Evolutionary conservation across 805 yeast genomes (phyloP).

Genomic region (Lipomyces chichibuensis): DNA sequence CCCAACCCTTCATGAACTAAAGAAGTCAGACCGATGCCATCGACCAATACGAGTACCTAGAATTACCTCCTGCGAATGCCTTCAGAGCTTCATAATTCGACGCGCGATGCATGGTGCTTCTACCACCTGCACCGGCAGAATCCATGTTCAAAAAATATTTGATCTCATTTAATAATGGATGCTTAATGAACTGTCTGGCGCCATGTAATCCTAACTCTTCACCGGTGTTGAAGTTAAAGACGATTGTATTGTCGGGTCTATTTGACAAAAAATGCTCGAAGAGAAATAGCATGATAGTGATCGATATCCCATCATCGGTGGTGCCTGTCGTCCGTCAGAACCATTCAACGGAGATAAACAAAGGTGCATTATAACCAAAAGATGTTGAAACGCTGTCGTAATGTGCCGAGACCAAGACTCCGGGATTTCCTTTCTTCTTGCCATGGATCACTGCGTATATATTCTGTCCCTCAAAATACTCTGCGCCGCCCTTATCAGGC

Average conservation of each 20-base stretch:
- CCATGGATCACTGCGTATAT: conserved; percentile 75
- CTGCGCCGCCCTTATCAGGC: conserved; percentile 38
- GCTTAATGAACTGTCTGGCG: conserved; percentile 70
- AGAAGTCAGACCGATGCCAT: background rate
- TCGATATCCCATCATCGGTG: conserved; percentile 65
- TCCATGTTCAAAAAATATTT: conserved; percentile 75
- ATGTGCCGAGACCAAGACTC: conserved; percentile 78
- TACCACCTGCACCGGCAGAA: conserved; percentile 92
- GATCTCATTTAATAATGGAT: conserved; percentile 69
- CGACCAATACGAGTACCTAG: background rate
- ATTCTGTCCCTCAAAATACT: conserved; percentile 78
- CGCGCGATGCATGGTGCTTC: conserved; percentile 80
- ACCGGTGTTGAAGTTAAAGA: conserved; percentile 84
- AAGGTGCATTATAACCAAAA: conserved; percentile 52
- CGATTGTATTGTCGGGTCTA: conserved; percentile 65
- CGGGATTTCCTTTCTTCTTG: conserved; percentile 56
- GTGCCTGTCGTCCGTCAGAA: conserved; percentile 43
- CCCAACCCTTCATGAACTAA: conserved; percentile 14
- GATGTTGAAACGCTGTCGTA: conserved; percentile 87
- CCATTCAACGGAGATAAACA: background rate
- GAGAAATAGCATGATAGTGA: conserved; percentile 31
- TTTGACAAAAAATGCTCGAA: conserved; percentile 21
- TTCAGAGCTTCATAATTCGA: conserved; percentile 32
- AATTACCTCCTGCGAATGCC: conserved; percentile 24
- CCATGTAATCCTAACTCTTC: conserved; percentile 90